Base-by-base conservation (phyloP, 495 filamentous ascomycete species). In the Haplographium delicatum region DNA sequence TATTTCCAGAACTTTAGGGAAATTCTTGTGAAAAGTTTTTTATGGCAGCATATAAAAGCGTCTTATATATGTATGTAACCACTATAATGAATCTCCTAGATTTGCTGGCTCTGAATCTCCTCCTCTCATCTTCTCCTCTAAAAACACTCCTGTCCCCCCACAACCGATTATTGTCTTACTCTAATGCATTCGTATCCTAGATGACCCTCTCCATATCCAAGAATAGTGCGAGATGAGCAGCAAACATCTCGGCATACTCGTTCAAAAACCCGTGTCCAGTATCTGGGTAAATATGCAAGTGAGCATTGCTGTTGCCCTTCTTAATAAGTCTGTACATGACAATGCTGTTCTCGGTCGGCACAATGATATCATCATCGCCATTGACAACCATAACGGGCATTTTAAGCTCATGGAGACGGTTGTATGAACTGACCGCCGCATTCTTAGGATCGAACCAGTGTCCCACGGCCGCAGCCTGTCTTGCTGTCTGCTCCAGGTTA, bases 381-480 rank as follows among this genome's bases (percentile, higher is more conserved):
- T 67, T 68, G 9, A 55, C 57, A 15, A 68, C 58, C 33, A 68
- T 43, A 1, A 70, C 63, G 15, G 63, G 61, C 37, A 65, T 63
- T 30, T 58, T 55, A 37, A 70, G 28, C 34, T 57, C 60, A 24
- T 28, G 19, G 11, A 68, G 46, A 39, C 63, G 16, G 11, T 60
- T 54, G 57, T 58, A 65, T 13, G 61, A 59, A 23, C 60, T 56
- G 11, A 56, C 53, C 6, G 50, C 47, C 22, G 57, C 55, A 33
- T 39, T 50, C 19, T 10, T 11, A 8, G 24, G 48, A 19, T 19
- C 40, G 46, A 39, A 49, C 33, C 46, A 37, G 3, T 23, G 24
- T 6, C 37, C 41, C 41, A 9, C 22, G 31, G 38, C 38, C 31
- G 19, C 46, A n/a, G 19, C 20, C 18, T 51, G 48, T 11, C 48